A percentile compares a stretch with the other conserved stretches of the same genome.
Conservation (phyloP, 1,139 yeast species). For the Debaryomyces subglobosus region DNA sequence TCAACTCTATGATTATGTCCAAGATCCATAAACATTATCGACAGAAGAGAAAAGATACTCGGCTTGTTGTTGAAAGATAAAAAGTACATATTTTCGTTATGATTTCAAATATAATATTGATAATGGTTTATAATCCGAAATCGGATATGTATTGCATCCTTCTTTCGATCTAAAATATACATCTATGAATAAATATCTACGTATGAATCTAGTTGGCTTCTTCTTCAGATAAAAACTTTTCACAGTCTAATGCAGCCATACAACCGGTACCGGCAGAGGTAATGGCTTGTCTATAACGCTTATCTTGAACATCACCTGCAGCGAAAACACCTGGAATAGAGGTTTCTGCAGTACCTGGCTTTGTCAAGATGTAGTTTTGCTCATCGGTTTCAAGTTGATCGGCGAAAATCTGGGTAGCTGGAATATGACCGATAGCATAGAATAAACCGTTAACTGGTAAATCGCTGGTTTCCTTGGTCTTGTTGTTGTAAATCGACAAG, state of each 20-base stretch:
- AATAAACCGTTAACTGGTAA: slow-evolving; percentile 87
- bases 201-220: slow-evolving; percentile 32
- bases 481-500: slow-evolving; percentile 66
- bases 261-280: slow-evolving; percentile 99
- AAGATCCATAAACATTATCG: no score
- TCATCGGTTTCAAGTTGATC: slow-evolving; percentile 84
- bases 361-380: slow-evolving; percentile 83
- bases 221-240: slow-evolving; percentile 74
- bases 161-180: not conserved
- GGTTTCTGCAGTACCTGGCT: slow-evolving; percentile 86
- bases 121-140: not conserved
- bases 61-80: not conserved
- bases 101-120: not conserved
- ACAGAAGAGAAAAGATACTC: no score
- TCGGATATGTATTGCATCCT: not conserved
- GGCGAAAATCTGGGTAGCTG: slow-evolving; percentile 81
- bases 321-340: slow-evolving; percentile 94
- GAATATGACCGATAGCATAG: slow-evolving; percentile 97
- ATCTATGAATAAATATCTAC: slow-evolving; percentile 2
- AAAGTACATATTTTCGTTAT: not conserved
- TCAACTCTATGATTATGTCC: not conserved
- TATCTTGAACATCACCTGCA: slow-evolving; percentile 99
- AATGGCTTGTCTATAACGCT: slow-evolving; percentile 96
- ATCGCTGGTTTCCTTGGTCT: slow-evolving; percentile 68
- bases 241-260: slow-evolving; percentile 98